Conservation (phyloP, 225 moss, liverwort and hornwort species). For the Thuidium tamariscinum region DNA sequence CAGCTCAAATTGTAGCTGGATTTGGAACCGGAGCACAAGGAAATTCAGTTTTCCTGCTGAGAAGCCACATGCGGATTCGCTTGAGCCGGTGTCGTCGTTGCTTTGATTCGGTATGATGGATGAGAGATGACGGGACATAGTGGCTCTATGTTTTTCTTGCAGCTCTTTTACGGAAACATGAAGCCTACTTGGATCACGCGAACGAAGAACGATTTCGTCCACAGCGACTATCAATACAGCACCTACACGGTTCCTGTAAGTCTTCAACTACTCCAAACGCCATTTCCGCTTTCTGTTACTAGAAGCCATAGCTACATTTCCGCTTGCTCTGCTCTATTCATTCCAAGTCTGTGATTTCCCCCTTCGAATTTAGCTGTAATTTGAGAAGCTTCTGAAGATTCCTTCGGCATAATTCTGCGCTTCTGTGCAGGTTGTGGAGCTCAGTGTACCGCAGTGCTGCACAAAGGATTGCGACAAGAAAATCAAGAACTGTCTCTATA, state of each 20-base stretch:
- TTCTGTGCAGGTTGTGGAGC: conserved; percentile 6
- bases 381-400: background rate
- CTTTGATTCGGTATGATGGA: background rate
- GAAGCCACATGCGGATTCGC: background rate
- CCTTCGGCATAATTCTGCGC: background rate
- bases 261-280: background rate
- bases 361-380: background rate
- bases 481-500: background rate
- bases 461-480: background rate
- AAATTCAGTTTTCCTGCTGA: background rate
- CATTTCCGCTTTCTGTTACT: background rate
- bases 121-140: background rate
- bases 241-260: conserved; percentile 9
- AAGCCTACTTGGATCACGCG: conserved; percentile 18
- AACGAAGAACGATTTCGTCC: background rate
- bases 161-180: conserved; percentile 14
- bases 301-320: background rate
- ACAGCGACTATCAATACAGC: background rate
- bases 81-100: background rate
- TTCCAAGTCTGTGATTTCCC: background rate
- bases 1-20: background rate
- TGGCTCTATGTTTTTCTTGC: background rate
- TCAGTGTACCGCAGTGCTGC: conserved; percentile 17
- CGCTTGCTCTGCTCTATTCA: background rate
- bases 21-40: background rate